A percentile compares a stretch with the other conserved stretches of the same genome.
Conservation (phyloP, 371 early-diverging fungal species). For the Conidiobolus incongruus region DNA sequence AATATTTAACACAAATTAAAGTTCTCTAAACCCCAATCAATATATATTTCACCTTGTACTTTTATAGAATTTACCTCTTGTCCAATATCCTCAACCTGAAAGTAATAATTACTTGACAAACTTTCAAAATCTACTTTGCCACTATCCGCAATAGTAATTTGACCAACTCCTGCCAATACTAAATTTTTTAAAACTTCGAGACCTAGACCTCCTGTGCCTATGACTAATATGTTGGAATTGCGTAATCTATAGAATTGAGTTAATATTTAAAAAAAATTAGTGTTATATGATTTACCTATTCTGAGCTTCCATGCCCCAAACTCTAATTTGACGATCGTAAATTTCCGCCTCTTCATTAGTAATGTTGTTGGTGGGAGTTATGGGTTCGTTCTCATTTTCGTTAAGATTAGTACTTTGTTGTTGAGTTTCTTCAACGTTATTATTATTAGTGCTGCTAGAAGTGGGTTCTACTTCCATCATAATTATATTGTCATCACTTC, state of each 20-base stretch:
- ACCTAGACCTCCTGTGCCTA: constrained; percentile 35
- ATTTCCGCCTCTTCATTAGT: constrained; percentile 59
- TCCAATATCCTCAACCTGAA: constrained; percentile 29
- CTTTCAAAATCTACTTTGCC: constrained; percentile 26
- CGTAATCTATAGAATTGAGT: constrained; percentile 54
- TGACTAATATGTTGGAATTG: constrained; percentile 39
- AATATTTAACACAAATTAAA: constrained; percentile 25
- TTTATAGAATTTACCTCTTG: constrained; percentile 24
- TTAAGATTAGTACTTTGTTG: too few relatives aligned
- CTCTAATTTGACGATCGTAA: constrained; percentile 86
- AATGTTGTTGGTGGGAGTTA: constrained; percentile 2
- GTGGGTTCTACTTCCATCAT: too few relatives aligned
- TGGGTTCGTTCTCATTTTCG: too few relatives aligned
- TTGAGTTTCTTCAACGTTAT: too few relatives aligned
- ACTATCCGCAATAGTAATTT: constrained; percentile 42
- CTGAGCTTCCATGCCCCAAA: constrained; percentile 90
- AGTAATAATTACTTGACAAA: constrained; percentile 60
- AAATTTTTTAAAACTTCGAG: constrained; percentile 77
- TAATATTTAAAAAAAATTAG: background rate
- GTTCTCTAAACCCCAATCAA: constrained; percentile 39
- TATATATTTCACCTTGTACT: background rate
- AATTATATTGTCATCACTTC: too few relatives aligned
- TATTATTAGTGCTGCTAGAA: too few relatives aligned
- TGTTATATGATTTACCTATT: constrained; percentile 23
- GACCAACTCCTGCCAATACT: constrained; percentile 70